These are phyloP conservation scores for Rhododendron griersonianum DNA, from an alignment of 148 eudicot genomes.

Conservation along the genomic window DNA sequence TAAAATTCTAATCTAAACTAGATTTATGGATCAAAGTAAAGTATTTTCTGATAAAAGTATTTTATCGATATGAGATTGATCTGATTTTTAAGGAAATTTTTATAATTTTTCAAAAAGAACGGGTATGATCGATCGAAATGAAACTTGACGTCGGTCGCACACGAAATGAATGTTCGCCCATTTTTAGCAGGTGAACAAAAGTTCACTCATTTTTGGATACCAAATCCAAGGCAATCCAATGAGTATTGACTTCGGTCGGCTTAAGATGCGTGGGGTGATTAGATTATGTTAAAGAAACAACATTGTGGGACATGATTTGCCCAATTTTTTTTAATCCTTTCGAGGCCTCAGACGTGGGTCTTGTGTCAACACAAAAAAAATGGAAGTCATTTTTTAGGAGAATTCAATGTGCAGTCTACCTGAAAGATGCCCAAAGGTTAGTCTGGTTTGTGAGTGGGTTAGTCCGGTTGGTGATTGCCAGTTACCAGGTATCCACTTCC, in stretches of 20 bases:
- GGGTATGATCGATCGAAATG: neutral
- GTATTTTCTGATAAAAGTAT: neutral
- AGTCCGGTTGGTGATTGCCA: too few species aligned
- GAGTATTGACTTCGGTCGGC: neutral
- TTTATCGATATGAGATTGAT: neutral
- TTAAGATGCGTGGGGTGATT: neutral
- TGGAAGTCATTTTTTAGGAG: neutral
- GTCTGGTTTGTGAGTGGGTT: neutral
- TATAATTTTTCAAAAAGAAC: neutral
- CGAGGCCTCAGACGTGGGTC: neutral
- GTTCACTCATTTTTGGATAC: neutral
- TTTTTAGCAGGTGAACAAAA: neutral
- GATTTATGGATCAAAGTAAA: neutral
- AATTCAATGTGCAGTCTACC: neutral
- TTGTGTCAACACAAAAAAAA: neutral
- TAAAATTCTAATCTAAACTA: neutral
- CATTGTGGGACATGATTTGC: neutral
- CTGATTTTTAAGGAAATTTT: neutral
- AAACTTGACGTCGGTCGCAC: neutral
- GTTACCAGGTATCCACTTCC: too few species aligned
- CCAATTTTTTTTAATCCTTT: neutral
- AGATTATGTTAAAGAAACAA: neutral
- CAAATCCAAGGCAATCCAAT: neutral
- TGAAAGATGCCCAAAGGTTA: too few species aligned
- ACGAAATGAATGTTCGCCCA: neutral